Conservation (phyloP, 1,284 basidiomycete species). For the Ceratobasidium sp. region DNA sequence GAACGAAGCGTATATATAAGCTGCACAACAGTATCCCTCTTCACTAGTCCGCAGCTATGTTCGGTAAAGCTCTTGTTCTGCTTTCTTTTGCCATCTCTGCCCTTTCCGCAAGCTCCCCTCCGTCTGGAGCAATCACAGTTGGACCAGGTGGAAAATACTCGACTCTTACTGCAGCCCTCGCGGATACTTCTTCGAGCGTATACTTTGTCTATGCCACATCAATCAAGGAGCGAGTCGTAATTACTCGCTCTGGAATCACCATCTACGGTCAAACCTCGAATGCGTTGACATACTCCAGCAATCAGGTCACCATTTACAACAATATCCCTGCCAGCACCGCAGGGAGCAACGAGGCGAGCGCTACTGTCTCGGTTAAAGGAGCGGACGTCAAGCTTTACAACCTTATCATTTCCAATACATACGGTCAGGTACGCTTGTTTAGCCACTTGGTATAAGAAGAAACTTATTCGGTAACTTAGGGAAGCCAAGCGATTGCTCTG, state of each 20-base stretch:
- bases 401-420: conserved; percentile 36
- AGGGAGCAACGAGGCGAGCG: conserved; percentile 43
- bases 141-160: conserved; percentile 47
- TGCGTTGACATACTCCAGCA: conserved; percentile 41
- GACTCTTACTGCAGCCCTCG: conserved; percentile 47
- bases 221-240: conserved; percentile 48
- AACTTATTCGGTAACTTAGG: neutral
- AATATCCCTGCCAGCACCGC: conserved; percentile 29
- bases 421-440: conserved; percentile 13
- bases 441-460: neutral
- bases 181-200: conserved; percentile 43
- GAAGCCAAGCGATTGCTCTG: conserved; percentile 51
- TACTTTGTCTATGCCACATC: conserved; percentile 47
- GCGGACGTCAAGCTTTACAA: conserved; percentile 42
- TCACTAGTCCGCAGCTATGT: neutral
- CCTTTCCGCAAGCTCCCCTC: conserved; percentile 28
- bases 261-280: conserved; percentile 49
- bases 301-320: conserved; percentile 35
- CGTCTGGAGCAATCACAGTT: conserved; percentile 35
- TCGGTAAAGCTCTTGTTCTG: neutral
- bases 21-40: neutral
- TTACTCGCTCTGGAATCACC: conserved; percentile 46
- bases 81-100: conserved; percentile 1
- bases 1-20: neutral
- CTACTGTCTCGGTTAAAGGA: conserved; percentile 29